Evolutionary conservation across 2,329 filamentous ascomycete genomes (phyloP), one percentile per base, ranked within the genome.

Genomic region (Pseudogymnoascus sp.): DNA sequence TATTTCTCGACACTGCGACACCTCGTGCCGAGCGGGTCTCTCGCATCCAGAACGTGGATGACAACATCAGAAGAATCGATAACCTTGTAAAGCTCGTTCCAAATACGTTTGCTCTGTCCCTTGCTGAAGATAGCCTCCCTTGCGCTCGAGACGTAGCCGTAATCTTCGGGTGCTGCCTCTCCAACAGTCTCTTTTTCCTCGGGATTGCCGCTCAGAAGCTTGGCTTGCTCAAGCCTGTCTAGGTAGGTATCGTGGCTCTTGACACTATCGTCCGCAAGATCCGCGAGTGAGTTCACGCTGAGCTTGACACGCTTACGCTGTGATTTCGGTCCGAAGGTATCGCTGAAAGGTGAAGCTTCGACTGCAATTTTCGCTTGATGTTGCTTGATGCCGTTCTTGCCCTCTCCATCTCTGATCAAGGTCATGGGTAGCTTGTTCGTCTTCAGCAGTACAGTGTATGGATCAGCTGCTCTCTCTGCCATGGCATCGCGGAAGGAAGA

Each of bases 341-440:
- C 89, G 14, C 85, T 80, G 73, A 96, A 99, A 0, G 93, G 91
- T 34, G 89, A 84, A 16, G 87, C 90, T 78, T 96, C 92, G 59
- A 97, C 88, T 8, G 91, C 86, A 80, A 97, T 96, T 81, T 96
- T 97, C 40, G 93, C 93, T 73, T 90, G 84, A 76, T 97, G 93
- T 75, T 96, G 87, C 78, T 96, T 96, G 64, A 96, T 76, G 0
- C 93, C 93, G 71, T 96, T 93, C 69, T 88, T 84, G 56, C 87
- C 83, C 63, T 88, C 82, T 62, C 84, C 85, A 72, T 97, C 93
- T 66, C 87, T 84, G 73, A 99, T 96, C 75, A 99, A 79, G 69
- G 87, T 93, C 91, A 99, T 93, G 42, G 95, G 95, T 59, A 99
- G 83, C 80, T 97, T 97, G 77, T 97, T 97, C 69, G 90, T 89